A percentile compares a stretch with the other conserved stretches of the same genome.
Conservation (phyloP, 1,284 basidiomycete species). For the Moniliophthora roreri region DNA sequence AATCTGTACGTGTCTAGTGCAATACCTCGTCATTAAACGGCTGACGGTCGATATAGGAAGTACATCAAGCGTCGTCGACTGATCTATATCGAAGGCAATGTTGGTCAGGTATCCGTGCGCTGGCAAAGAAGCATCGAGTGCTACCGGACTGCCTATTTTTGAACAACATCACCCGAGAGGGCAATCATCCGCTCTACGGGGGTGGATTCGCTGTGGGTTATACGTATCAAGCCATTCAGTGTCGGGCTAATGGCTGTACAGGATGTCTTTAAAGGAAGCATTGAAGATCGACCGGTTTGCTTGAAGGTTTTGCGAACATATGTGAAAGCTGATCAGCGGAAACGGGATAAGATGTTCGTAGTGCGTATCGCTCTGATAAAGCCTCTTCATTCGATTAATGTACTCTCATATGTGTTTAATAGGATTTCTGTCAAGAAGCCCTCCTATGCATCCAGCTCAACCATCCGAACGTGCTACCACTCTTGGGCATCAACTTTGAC, state of each 20-base stretch:
- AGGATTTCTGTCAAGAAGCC: conserved; percentile 13
- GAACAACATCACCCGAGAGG: background rate
- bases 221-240: conserved; percentile 1
- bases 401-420: background rate
- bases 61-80: background rate
- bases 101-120: background rate
- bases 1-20: too few species aligned
- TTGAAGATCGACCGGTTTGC: background rate
- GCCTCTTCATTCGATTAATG: background rate
- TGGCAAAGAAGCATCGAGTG: background rate
- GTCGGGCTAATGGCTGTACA: background rate
- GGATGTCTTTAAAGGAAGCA: conserved; percentile 11
- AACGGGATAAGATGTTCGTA: conserved; percentile 1
- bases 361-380: too few species aligned
- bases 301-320: too few species aligned
- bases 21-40: too few species aligned
- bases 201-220: conserved; percentile 29
- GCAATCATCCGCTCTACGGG: conserved; percentile 9
- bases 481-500: conserved; percentile 11
- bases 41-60: too few species aligned
- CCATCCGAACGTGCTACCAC: conserved; percentile 14
- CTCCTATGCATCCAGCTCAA: conserved; percentile 12
- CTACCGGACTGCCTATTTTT: background rate
- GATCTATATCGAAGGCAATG: background rate
- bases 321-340: background rate